Evolutionary conservation across 805 yeast species (phyloP).

Genomic region (Candida ovalis): DNA sequence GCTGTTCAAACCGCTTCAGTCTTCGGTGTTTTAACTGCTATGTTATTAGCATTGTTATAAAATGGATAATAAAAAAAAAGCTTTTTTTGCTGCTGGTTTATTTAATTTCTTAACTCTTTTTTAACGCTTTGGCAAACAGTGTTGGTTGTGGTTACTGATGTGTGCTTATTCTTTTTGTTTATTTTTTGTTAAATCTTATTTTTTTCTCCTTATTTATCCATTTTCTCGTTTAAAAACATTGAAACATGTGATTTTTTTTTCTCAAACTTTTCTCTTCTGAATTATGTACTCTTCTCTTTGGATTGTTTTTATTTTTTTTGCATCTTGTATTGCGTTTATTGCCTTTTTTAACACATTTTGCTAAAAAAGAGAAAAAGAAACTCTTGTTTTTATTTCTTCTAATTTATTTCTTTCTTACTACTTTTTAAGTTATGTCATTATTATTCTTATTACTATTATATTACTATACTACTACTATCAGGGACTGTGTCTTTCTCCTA

Average conservation of each 20-base stretch:
- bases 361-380: neutral
- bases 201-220: neutral
- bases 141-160: neutral
- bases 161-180: neutral
- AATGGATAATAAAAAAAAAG: conserved; percentile 4
- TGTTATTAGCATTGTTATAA: conserved; percentile 50
- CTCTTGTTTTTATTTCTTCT: neutral
- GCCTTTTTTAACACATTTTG: neutral
- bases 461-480: too few relatives aligned
- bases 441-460: neutral
- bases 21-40: conserved; percentile 47
- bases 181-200: neutral
- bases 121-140: neutral
- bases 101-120: neutral
- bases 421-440: neutral
- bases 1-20: conserved; percentile 35
- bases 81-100: neutral
- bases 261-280: neutral
- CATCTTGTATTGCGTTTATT: neutral
- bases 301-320: neutral
- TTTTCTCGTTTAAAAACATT: neutral
- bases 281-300: neutral
- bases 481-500: too few relatives aligned
- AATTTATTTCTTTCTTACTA: neutral
- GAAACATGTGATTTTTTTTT: neutral